Percentiles rank a stretch among this genome's conserved stretches.
phyloP scores from a whole-genome alignment of 805 yeast genomes.

The Candida vartiovaarae region DNA sequence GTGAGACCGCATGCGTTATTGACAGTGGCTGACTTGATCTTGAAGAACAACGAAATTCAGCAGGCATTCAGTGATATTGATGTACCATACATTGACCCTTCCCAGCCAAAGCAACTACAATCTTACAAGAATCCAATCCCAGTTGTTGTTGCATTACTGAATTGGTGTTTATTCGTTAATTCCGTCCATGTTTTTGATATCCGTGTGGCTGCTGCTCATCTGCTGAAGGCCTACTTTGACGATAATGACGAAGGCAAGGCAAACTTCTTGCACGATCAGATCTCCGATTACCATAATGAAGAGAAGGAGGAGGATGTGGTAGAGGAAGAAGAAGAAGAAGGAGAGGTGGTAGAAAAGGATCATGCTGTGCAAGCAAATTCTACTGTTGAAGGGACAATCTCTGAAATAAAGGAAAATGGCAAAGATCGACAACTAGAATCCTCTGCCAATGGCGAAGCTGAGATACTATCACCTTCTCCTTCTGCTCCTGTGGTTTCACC shows the following conservation, averaged over 20 bases:
- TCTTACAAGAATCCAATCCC: conserved; percentile 42
- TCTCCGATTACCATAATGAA: conserved; percentile 33
- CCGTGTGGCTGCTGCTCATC: conserved; percentile 61
- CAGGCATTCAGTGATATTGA: conserved; percentile 70
- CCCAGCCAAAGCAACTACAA: conserved; percentile 34
- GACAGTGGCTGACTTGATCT: conserved; percentile 71
- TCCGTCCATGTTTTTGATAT: conserved; percentile 83
- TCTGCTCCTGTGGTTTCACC: background rate
- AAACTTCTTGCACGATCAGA: conserved; percentile 63
- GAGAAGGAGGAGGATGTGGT: conserved; percentile 7
- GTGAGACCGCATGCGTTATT: conserved; percentile 64
- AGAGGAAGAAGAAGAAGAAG: too few species aligned
- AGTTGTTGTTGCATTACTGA: conserved; percentile 63
- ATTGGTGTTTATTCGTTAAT: conserved; percentile 75
- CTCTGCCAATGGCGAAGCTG: background rate
- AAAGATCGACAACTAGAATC: conserved; percentile 1
- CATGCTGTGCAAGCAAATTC: background rate
- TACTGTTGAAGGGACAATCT: background rate
- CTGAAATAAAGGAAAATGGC: background rate
- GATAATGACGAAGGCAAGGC: conserved; percentile 55
- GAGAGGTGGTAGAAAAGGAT: too few species aligned
- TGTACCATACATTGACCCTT: conserved; percentile 86
- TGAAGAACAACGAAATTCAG: conserved; percentile 63
- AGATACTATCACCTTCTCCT: background rate
- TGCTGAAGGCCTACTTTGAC: conserved; percentile 61